Base-by-base conservation (phyloP, 2,329 filamentous ascomycete genomes). In the Hymenoscyphus fraxineus region DNA sequence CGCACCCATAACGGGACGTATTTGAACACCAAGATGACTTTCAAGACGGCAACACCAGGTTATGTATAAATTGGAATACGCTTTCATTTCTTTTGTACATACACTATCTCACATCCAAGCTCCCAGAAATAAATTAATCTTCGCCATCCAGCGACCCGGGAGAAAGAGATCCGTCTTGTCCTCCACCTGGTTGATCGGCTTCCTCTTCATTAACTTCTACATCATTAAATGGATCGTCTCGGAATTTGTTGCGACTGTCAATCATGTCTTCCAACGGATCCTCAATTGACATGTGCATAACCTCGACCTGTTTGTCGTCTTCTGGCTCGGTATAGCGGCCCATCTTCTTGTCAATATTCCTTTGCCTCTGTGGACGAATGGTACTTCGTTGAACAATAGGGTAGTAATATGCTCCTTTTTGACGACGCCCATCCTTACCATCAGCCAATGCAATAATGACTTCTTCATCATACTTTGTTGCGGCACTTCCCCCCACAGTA, bases 351-450 rank as follows among this genome's bases (percentile, higher is more conserved):
- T 84, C 81, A 68, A 88, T 87, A 72, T 86, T 86, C 79, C 85
- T 88, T 66, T 81, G 83, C 64, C 87, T 82, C 76, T 88, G 86
- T 38, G 85, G 85, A 56, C 85, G 81, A 71, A 90, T 85, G 27
- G 81, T 80, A 58, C 82, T 85, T 62, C 85, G 83, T 75, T 89
- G 86, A 77, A 89, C 84, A 67, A 90, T 81, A 3, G 88, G 88
- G 70, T 89, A 90, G 76, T 89, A 90, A 75, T 87, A 89, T 13
- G 83, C 84, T 6, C 82, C 87, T 74, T 84, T 85, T 68, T 85
- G 81, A 59, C 77, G 74, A 63, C 78, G 76, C 60, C 81, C 80
- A 67, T 82, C 80, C 44, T 68, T 81, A 67, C 83, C 82, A 67
- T 86, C 82, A 69, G 85, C 81, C 71, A 83, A 82, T 2, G 84